phyloP scores from a whole-genome alignment of 2,329 filamentous ascomycete species.

The Gaeumannomyces sp. region DNA sequence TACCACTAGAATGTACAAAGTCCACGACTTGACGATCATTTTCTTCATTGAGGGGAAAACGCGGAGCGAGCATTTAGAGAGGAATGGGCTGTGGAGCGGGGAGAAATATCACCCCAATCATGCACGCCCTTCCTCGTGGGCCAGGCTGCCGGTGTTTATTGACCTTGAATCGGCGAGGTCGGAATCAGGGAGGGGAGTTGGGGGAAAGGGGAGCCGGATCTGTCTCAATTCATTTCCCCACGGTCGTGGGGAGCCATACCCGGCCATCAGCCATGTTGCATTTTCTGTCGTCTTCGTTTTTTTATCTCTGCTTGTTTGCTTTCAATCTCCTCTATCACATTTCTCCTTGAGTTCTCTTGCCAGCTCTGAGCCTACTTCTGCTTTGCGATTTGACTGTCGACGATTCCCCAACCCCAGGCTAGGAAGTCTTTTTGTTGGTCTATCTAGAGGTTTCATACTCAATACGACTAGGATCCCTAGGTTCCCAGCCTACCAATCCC shows the following conservation, averaged over 20 bases:
- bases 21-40: conserved; percentile 15
- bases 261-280: neutral
- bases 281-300: neutral
- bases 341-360: neutral
- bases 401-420: neutral
- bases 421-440: neutral
- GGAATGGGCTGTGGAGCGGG: neutral
- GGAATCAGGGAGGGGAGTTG: conserved; percentile 2
- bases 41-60: neutral
- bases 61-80: neutral
- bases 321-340: neutral
- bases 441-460: neutral
- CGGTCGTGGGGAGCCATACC: neutral
- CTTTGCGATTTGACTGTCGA: neutral
- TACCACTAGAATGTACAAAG: conserved; percentile 12
- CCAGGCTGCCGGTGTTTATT: neutral
- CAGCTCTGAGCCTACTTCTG: neutral
- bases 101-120: neutral
- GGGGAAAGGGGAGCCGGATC: neutral
- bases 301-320: neutral
- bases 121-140: neutral
- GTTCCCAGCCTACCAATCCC: neutral
- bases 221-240: neutral
- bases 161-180: neutral
- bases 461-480: neutral